Conservation (phyloP, 352 stramenopile species). For the Halophytophthora polymorphica region DNA sequence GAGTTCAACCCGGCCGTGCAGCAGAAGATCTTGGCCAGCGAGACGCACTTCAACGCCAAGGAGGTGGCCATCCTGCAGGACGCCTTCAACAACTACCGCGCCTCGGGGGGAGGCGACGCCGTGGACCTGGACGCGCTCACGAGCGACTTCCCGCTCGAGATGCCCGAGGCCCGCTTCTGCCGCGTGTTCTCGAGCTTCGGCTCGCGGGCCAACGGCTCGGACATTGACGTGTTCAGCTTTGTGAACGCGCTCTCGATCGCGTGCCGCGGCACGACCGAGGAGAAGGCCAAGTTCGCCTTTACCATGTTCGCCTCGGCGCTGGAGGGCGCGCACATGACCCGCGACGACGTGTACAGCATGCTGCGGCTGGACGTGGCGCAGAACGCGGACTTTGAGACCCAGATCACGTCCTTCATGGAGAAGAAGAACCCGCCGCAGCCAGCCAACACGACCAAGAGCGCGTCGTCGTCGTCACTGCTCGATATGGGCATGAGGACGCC, state of each 20-base stretch:
- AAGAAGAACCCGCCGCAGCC: slow-evolving; percentile 45
- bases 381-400: slow-evolving; percentile 61
- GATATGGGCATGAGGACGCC: slow-evolving; percentile 61
- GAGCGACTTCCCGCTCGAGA: slow-evolving; percentile 80
- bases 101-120: slow-evolving; percentile 54
- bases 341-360: slow-evolving; percentile 83
- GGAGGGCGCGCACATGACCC: slow-evolving; percentile 54
- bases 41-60: slow-evolving; percentile 77
- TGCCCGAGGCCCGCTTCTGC: slow-evolving; percentile 76
- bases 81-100: slow-evolving; percentile 82
- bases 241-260: slow-evolving; percentile 77
- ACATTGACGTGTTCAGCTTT: slow-evolving; percentile 88
- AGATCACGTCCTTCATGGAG: slow-evolving; percentile 65
- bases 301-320: slow-evolving; percentile 66
- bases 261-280: slow-evolving; percentile 62
- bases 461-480: slow-evolving; percentile 46
- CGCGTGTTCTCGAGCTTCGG: slow-evolving; percentile 82
- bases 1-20: slow-evolving; percentile 87
- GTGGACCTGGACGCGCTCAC: slow-evolving; percentile 79
- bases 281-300: slow-evolving; percentile 81
- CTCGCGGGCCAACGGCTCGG: slow-evolving; percentile 64
- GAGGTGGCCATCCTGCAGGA: slow-evolving; percentile 81
- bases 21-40: slow-evolving; percentile 83
- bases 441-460: slow-evolving; percentile 38
- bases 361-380: slow-evolving; percentile 78